Conservation (phyloP, 352 stramenopile genomes). For the Blastocystis hominis region DNA sequence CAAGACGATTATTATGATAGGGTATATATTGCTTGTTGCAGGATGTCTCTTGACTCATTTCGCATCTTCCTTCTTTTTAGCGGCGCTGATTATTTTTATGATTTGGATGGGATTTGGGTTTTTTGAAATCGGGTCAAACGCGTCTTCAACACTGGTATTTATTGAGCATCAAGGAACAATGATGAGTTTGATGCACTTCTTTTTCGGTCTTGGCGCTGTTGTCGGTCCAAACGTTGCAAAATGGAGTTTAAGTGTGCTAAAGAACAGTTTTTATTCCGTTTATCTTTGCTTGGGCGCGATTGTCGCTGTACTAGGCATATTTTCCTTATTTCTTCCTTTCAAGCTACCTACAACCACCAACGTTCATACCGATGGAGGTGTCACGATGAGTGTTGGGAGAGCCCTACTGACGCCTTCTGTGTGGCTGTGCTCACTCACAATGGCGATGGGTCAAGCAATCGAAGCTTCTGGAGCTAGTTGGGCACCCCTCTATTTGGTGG, state of each 20-base stretch:
- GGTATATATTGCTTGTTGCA: neutral
- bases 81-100: neutral
- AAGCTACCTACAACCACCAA: neutral
- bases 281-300: neutral
- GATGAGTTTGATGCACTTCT: slow-evolving; percentile 49
- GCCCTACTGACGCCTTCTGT: neutral
- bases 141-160: neutral
- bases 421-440: slow-evolving; percentile 8
- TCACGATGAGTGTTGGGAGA: neutral
- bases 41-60: neutral
- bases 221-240: neutral
- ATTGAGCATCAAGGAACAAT: neutral
- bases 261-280: slow-evolving; percentile 21
- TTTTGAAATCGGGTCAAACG: neutral
- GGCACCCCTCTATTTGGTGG: slow-evolving; percentile 15
- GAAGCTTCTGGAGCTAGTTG: neutral
- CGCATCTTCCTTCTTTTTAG: neutral
- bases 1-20: neutral
- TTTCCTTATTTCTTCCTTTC: neutral
- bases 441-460: neutral
- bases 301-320: neutral
- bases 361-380: neutral
- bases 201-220: neutral
- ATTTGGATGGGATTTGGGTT: neutral
- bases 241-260: neutral